phyloP scores from a whole-genome alignment of 768 basidiomycete species.

The Hebeloma cylindrosporum region DNA sequence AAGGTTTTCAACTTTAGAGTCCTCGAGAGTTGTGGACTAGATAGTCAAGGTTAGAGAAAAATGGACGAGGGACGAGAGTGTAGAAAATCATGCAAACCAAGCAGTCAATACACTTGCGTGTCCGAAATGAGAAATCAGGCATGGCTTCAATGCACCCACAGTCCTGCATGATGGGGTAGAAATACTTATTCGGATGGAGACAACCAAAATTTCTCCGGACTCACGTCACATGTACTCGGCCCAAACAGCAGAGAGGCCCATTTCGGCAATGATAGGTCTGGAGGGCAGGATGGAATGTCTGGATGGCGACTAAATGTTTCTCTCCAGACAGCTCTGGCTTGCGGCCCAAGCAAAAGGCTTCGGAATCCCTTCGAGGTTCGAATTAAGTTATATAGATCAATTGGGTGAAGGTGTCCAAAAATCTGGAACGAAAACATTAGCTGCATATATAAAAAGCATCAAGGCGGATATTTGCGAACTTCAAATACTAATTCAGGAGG shows the following conservation, averaged over 20 bases:
- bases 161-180: neutral
- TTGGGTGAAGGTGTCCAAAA: conserved; percentile 2
- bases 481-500: neutral
- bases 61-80: no score
- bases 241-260: conserved; percentile 13
- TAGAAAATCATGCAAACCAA: neutral
- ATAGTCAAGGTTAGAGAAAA: no score
- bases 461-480: neutral
- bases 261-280: conserved; percentile 10
- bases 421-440: neutral
- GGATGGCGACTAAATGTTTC: conserved; percentile 4
- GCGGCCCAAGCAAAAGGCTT: conserved; percentile 3
- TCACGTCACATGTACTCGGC: conserved; percentile 9
- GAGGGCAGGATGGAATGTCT: neutral
- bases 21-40: no score
- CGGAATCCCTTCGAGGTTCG: conserved; percentile 1
- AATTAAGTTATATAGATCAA: conserved; percentile 9
- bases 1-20: neutral
- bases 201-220: neutral
- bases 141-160: conserved; percentile 3
- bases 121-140: conserved; percentile 5
- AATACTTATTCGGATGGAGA: conserved; percentile 5
- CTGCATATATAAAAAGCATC: neutral
- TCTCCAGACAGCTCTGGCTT: conserved; percentile 1
- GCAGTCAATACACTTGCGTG: conserved; percentile 4